phyloP scores from a whole-genome alignment of 208 protist genomes.

The Zelonia costaricensis region DNA sequence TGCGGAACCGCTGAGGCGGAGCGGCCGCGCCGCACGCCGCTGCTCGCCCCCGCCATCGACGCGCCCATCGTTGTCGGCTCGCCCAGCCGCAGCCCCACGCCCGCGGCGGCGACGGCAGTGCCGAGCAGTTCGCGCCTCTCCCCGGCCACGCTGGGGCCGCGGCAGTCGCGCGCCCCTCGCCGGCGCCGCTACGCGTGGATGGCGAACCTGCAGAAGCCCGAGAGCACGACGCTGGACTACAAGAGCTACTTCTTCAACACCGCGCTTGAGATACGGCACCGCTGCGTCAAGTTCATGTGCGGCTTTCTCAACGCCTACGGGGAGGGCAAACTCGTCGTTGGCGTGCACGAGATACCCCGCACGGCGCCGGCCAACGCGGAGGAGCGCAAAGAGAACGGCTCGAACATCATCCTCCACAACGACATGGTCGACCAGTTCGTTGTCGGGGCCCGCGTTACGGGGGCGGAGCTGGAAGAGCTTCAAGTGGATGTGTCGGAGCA shows the following conservation, averaged over 20 bases:
- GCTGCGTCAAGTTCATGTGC: conserved; percentile 74
- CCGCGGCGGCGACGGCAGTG: neutral
- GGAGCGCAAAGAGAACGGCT: conserved; percentile 39
- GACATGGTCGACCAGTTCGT: conserved; percentile 70
- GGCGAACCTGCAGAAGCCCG: conserved; percentile 51
- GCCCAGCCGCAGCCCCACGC: neutral
- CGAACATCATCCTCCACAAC: conserved; percentile 54
- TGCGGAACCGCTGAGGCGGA: too few relatives aligned
- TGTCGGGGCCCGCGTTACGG: conserved; percentile 47
- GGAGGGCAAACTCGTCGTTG: conserved; percentile 60
- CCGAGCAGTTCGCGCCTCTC: conserved; percentile 14
- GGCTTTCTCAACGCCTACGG: conserved; percentile 72
- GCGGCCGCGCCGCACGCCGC: too few relatives aligned
- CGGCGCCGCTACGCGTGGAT: conserved; percentile 44
- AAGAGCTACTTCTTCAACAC: conserved; percentile 77
- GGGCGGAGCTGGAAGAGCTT: conserved; percentile 41
- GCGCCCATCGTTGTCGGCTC: too few relatives aligned
- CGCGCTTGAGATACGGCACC: conserved; percentile 51
- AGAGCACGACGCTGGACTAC: conserved; percentile 66
- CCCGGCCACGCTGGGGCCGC: conserved; percentile 12
- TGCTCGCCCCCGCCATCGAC: too few relatives aligned
- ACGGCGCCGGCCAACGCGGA: conserved; percentile 26
- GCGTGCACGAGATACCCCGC: conserved; percentile 64
- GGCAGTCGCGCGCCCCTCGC: conserved; percentile 2
- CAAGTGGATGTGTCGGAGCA: conserved; percentile 52